Conservation (phyloP, 2,329 filamentous ascomycete genomes). For the Pseudocercospora musae region DNA sequence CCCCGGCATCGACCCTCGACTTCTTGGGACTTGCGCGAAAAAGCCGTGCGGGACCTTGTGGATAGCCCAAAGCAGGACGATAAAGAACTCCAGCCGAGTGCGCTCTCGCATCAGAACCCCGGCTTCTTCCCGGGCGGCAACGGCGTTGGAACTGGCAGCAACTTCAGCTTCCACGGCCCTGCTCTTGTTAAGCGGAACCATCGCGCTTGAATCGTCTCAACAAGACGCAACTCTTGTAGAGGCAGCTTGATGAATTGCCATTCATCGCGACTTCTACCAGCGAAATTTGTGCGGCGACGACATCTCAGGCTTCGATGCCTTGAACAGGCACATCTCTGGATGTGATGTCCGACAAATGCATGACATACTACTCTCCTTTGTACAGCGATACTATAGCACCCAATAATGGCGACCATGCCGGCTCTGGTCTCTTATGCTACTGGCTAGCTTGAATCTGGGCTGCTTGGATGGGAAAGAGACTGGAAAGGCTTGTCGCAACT, state of each 20-base stretch:
- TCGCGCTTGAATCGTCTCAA: background rate
- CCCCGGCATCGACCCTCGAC: background rate
- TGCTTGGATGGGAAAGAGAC: constrained; percentile 1
- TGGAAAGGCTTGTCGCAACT: background rate
- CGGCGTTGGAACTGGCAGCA: background rate
- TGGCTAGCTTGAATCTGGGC: background rate
- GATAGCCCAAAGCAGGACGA: constrained; percentile 1
- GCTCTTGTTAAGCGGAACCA: background rate
- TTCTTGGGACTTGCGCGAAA: constrained; percentile 7
- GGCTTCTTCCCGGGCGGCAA: background rate
- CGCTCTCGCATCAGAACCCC: background rate
- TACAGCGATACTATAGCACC: background rate
- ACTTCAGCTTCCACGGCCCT: constrained; percentile 3
- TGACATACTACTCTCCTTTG: background rate
- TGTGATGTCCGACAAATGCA: background rate
- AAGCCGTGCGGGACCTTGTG: constrained; percentile 3
- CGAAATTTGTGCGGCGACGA: background rate
- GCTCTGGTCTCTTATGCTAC: background rate
- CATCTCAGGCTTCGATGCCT: background rate
- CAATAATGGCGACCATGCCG: background rate
- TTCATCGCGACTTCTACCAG: background rate
- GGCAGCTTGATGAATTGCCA: background rate
- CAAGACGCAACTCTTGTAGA: background rate
- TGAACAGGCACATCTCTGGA: background rate
- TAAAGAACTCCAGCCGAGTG: background rate